Percentiles rank a stretch among this genome's conserved stretches.
Evolutionary conservation across 495 filamentous ascomycete genomes (phyloP).

Genomic region (Symbiotaphrina buchneri): DNA sequence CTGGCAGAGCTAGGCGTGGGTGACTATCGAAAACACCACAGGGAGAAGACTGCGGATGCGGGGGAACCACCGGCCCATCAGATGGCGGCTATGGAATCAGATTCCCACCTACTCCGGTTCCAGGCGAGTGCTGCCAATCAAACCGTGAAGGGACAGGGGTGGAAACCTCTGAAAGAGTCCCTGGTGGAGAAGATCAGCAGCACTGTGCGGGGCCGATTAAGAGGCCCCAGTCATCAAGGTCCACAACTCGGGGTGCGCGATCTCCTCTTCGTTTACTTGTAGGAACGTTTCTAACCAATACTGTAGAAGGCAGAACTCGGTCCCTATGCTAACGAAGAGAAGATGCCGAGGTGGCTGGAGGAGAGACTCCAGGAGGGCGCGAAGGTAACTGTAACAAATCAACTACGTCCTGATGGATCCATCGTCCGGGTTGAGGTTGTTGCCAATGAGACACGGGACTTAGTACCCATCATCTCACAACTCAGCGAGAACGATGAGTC

Average conservation of each 20-base stretch:
- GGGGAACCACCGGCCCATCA: slow-evolving; percentile 4
- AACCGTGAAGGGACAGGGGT: too few species aligned
- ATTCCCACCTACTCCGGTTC: too few species aligned
- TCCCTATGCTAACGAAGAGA: slow-evolving; percentile 63
- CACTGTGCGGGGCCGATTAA: too few species aligned
- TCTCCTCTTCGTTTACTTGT: too few species aligned
- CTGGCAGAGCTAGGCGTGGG: slow-evolving; percentile 18
- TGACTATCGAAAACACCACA: too few species aligned
- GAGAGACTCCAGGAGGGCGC: slow-evolving; percentile 42
- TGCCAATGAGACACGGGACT: slow-evolving; percentile 39
- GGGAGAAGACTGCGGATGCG: slow-evolving; percentile 5
- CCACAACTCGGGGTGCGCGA: too few species aligned
- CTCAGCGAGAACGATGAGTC: slow-evolving; percentile 43
- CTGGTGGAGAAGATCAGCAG: too few species aligned
- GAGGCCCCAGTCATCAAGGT: too few species aligned
- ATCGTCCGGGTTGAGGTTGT: slow-evolving; percentile 19
- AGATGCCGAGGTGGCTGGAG: slow-evolving; percentile 68
- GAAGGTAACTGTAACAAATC: slow-evolving; percentile 28
- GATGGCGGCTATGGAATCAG: too few species aligned
- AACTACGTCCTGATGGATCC: slow-evolving; percentile 25
- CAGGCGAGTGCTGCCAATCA: too few species aligned
- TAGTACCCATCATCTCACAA: slow-evolving; percentile 52
- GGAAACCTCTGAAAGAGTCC: too few species aligned
- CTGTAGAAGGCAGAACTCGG: slow-evolving; percentile 46
- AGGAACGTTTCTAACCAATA: too few species aligned